Percentiles rank a stretch among this genome's conserved stretches.
These are phyloP conservation scores for Daedaleopsis nitida DNA, from an alignment of 768 basidiomycete genomes.

Conservation along the genomic window DNA sequence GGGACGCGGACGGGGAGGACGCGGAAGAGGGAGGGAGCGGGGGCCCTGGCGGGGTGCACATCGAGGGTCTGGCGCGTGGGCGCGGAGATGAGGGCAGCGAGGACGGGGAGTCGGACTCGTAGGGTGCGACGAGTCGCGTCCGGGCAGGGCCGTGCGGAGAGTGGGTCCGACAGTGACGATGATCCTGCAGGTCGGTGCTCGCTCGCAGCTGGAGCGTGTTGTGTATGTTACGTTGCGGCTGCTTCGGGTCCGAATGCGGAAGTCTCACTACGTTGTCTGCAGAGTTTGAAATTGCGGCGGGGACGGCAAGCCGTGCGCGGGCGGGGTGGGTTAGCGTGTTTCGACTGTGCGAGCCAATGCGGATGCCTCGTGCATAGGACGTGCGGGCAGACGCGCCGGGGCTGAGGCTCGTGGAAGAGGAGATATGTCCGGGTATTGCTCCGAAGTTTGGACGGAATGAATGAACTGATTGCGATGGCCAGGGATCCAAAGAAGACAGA, in stretches of 20 bases:
- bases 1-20: conserved; percentile 46
- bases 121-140: conserved; percentile 21
- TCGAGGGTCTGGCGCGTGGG: conserved; percentile 53
- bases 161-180: no score
- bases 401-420: no score
- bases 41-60: conserved; percentile 32
- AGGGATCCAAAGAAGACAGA: background rate
- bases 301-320: no score
- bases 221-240: conserved; percentile 6
- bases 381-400: background rate
- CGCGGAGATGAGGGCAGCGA: conserved; percentile 31
- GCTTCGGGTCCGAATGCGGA: background rate
- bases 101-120: conserved; percentile 33
- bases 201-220: conserved; percentile 9
- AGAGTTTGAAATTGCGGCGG: background rate
- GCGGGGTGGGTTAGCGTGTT: background rate
- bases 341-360: no score
- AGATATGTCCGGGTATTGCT: background rate
- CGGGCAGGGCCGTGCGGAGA: no score
- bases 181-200: no score
- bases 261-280: background rate
- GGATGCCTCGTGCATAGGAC: background rate
- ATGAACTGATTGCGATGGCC: background rate
- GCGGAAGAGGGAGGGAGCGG: conserved; percentile 26
- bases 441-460: background rate